These are phyloP conservation scores for Cruciata laevipes DNA, from an alignment of 257 asterid species.

Conservation along the genomic window DNA sequence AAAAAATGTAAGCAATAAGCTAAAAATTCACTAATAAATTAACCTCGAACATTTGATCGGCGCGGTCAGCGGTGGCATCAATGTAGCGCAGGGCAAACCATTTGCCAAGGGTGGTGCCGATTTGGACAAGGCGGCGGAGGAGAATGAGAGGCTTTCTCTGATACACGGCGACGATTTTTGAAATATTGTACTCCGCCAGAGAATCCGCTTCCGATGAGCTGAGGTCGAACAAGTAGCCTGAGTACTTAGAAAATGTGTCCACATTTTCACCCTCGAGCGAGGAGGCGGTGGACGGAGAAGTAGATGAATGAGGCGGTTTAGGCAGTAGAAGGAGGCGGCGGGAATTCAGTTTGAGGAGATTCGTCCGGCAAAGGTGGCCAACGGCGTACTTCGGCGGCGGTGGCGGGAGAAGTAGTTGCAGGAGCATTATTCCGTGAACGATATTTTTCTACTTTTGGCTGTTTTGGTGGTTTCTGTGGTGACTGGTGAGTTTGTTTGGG, in stretches of 20 bases:
- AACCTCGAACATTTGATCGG: conserved; percentile 79
- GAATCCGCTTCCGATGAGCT: conserved; percentile 74
- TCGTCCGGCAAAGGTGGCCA: conserved; percentile 13
- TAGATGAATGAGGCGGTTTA: conserved; percentile 15
- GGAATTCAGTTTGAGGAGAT: conserved; percentile 10
- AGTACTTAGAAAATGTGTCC: conserved; percentile 75
- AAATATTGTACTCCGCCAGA: conserved; percentile 49
- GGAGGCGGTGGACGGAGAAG: conserved; percentile 17
- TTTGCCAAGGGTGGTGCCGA: conserved; percentile 67
- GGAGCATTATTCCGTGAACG: conserved; percentile 19
- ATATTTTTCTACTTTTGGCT: conserved; percentile 1
- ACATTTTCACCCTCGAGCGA: conserved; percentile 36
- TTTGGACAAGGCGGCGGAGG: conserved; percentile 70
- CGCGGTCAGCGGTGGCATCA: conserved; percentile 58
- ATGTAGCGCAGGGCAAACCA: conserved; percentile 86
- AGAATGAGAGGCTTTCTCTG: conserved; percentile 71
- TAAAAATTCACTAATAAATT: neutral
- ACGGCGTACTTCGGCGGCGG: conserved; percentile 10
- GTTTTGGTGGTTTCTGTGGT: neutral
- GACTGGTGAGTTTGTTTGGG: conserved; percentile 10
- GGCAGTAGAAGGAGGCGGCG: conserved; percentile 21
- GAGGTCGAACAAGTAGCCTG: conserved; percentile 73
- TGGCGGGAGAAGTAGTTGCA: conserved; percentile 18
- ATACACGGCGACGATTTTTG: conserved; percentile 50
- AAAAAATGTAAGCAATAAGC: neutral